Base-by-base conservation (phyloP, 2,329 filamentous ascomycete species). In the Gaeumannomyces sp. region DNA sequence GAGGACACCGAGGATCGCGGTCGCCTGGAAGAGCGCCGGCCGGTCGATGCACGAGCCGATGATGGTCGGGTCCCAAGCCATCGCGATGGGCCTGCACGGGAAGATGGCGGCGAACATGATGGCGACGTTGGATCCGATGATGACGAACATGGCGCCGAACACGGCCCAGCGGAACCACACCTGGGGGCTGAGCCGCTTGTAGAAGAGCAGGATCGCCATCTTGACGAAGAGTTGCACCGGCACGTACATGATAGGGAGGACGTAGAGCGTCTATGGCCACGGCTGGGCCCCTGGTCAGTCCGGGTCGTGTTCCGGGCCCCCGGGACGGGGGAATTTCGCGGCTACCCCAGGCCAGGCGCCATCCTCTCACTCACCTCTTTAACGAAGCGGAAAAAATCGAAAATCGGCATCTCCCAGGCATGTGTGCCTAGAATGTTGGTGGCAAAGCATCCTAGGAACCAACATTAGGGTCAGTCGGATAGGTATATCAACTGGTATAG, bases 31-130 rank as follows among this genome's bases (percentile, higher is more conserved):
- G 19, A 67, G 19, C 8, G 59, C 62, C 5, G 56, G 33, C 22
- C 62, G 64, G 29, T 67, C 50, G 59, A 67, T 64, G 60, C 66
- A 67, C 5, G 50, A 28, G 35, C 56, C 62, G 13, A 60, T 56
- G 4, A 27, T 61, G 19, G 64, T 50, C 2, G 25, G 16, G 61
- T 67, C 63, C 66, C 66, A 67, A 7, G 64, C 60, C 14, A 27
- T 58, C 25, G 27, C 25, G 27, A 67, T 60, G 6, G 66, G 66
- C 3, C 29, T 3, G 29, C 29, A 29, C 3, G 29, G 29, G 29
- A 29, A 69, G 13, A 68, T 58, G 61, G 66, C 57, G 8, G 64
- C 57, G 50, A 69, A 60, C 25, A 68, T 64, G 31, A 66, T 67
- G 60, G 63, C 65, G 28, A 65, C 27, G 2, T 62, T 63, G 14